Conservation (phyloP, 1,284 basidiomycete genomes). For the Ceratorhiza oryzae-sativae region DNA sequence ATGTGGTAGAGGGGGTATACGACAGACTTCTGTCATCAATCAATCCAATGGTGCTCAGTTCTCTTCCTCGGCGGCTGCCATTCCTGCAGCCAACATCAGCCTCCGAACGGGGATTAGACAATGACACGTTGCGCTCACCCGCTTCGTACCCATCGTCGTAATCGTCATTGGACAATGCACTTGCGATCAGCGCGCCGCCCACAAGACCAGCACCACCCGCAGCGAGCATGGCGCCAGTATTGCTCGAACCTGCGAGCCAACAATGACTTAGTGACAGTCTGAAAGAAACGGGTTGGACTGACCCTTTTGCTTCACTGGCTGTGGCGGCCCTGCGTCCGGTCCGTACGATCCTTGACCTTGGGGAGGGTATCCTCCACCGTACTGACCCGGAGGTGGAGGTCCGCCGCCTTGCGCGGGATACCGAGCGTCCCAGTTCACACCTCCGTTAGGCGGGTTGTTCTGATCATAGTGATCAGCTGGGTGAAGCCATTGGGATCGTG, state of each 20-base stretch:
- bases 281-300: background rate
- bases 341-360: background rate
- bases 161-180: slow-evolving; percentile 24
- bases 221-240: slow-evolving; percentile 20
- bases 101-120: background rate
- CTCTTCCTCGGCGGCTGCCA: slow-evolving; percentile 27
- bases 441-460: slow-evolving; percentile 31
- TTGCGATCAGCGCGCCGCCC: slow-evolving; percentile 26
- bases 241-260: slow-evolving; percentile 17
- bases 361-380: background rate
- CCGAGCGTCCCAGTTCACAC: slow-evolving; percentile 25
- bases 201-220: slow-evolving; percentile 25
- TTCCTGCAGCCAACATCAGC: slow-evolving; percentile 3
- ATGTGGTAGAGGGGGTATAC: background rate
- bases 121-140: slow-evolving; percentile 5
- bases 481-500: slow-evolving; percentile 23
- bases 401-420: slow-evolving; percentile 3
- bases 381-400: background rate
- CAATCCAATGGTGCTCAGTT: background rate
- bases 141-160: slow-evolving; percentile 34
- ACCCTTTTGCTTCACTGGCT: slow-evolving; percentile 6
- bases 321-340: slow-evolving; percentile 7
- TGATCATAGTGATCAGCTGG: slow-evolving; percentile 33
- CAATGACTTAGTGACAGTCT: background rate
- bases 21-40: background rate